phyloP scores from a whole-genome alignment of 2,329 filamentous ascomycete species.

The Aspergillus amoenus region DNA sequence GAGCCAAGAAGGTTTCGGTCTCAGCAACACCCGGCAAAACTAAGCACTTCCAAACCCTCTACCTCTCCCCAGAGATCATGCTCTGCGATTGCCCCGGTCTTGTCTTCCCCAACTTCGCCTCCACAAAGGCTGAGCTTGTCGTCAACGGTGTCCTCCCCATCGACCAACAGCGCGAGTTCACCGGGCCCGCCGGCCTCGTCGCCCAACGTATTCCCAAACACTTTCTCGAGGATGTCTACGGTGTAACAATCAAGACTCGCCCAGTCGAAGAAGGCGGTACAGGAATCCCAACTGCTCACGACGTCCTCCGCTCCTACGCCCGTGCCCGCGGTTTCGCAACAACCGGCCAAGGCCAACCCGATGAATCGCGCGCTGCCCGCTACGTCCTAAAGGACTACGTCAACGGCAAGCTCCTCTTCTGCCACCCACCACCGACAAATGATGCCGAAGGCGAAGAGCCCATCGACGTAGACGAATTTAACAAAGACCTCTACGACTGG shows the following conservation, averaged over 20 bases:
- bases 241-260: constrained; percentile 79
- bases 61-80: constrained; percentile 83
- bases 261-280: constrained; percentile 90
- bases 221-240: constrained; percentile 91
- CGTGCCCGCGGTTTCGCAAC: constrained; percentile 87
- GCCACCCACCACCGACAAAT: constrained; percentile 72
- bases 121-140: constrained; percentile 92
- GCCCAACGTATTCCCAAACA: constrained; percentile 79
- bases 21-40: constrained; percentile 97
- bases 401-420: constrained; percentile 90
- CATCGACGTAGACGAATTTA: constrained; percentile 77
- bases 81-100: constrained; percentile 98
- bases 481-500: constrained; percentile 82
- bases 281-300: constrained; percentile 78
- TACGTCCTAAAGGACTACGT: constrained; percentile 96
- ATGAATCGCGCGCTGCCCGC: constrained; percentile 87
- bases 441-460: constrained; percentile 33
- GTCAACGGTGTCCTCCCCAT: constrained; percentile 94
- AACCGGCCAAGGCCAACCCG: constrained; percentile 82
- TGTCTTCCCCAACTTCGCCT: constrained; percentile 97
- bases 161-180: constrained; percentile 91
- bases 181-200: constrained; percentile 79
- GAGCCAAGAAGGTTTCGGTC: constrained; percentile 96
- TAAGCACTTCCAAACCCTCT: constrained; percentile 98
- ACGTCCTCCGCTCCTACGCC: constrained; percentile 83